These are phyloP conservation scores for Sutorius eximius DNA, from an alignment of 1,284 basidiomycete species.

Conservation along the genomic window DNA sequence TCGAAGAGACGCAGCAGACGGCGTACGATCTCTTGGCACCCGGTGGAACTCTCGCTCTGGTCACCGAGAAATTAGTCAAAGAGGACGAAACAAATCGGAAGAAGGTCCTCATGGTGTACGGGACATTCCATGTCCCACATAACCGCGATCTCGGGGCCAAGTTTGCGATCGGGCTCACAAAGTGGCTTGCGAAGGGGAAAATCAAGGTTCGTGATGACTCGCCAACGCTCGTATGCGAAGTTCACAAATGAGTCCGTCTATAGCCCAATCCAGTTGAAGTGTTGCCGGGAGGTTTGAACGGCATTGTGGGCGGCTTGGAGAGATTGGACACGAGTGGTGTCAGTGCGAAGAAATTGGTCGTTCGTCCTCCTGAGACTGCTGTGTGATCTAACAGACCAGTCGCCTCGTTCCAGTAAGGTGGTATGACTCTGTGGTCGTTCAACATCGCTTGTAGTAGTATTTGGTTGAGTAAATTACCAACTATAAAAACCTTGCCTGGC, in stretches of 20 bases:
- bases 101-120: constrained; percentile 9
- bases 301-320: constrained; percentile 9
- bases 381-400: constrained; percentile 1
- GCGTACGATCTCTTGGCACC: constrained; percentile 18
- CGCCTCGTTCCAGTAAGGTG: background rate
- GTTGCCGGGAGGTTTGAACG: constrained; percentile 17
- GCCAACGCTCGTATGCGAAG: background rate
- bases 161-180: constrained; percentile 14
- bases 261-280: constrained; percentile 24
- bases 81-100: background rate
- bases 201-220: constrained; percentile 19
- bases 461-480: too few relatives aligned
- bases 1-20: constrained; percentile 15
- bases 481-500: too few relatives aligned
- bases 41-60: constrained; percentile 14
- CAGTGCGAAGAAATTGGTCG: constrained; percentile 23
- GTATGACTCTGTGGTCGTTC: background rate
- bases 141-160: constrained; percentile 15
- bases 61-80: background rate
- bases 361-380: constrained; percentile 20
- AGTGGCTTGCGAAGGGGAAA: constrained; percentile 22
- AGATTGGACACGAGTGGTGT: constrained; percentile 11
- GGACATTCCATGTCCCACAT: constrained; percentile 6
- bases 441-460: background rate
- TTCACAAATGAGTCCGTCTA: background rate